Evolutionary conservation across 176 grass and related monocot species (phyloP), one percentile per base, ranked within the genome.

Genomic region (Oryza officinalis): DNA sequence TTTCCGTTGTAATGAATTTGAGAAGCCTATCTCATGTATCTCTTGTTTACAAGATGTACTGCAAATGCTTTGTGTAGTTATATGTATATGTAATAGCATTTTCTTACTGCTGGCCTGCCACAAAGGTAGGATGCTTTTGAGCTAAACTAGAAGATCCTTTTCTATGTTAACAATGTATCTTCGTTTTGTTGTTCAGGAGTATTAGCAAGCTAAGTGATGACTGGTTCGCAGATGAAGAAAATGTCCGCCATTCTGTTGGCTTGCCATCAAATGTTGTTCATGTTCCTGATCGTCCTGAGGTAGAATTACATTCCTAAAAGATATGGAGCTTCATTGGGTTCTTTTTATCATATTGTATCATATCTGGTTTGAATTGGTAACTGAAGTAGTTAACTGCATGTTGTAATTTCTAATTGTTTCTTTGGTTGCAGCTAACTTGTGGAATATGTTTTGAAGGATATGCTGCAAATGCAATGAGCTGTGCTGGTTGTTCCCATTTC

Each of bases 391-490:
- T 54, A 20, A 20, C 17, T 20, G 50, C 50, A 22, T 41, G 12
- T 22, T 80, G 43, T 65, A n/a, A 74, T 72, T 47, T 88, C 71
- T 87, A 63, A 68, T 71, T 17, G 14, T 50, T 75, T 28, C 79
- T 80, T 84, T 98, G 45, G 69, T 87, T 76, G 85, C 86, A 98
- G 95, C 84, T 93, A 72, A 94, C 85, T 76, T 98, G 90, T 81
- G 90, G 92, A 89, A 95, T 98, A 91, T 98, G 95, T 86, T 98
- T 95, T 82, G 95, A 98, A 76, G 72, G 57, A 17, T 87, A 78
- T 64, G 86, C 89, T 81, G 85, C 83, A 18, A 52, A 79, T 76
- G 59, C 67, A 31, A 91, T 91, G 86, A 81, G 69, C 81, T 86
- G 90, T 81, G 89, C 85, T 76, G 84, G 74, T 72, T 98, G 95